Base-by-base conservation (phyloP, 106 monocot genomes). In the Dendrobium officinale region DNA sequence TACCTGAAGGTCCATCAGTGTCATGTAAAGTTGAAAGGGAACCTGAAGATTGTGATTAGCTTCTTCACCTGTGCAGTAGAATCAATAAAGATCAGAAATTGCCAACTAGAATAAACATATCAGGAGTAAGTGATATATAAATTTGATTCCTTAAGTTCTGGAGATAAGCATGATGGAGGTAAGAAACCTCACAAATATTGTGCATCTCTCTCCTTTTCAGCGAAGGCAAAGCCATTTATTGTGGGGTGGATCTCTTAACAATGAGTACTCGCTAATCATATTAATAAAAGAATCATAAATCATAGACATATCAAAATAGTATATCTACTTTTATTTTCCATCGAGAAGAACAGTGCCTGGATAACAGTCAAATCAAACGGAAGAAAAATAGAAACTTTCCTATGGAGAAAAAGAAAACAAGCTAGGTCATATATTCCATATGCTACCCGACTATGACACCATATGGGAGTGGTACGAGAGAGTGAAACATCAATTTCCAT, bases 1-100 rank as follows among this genome's bases (percentile, higher is more conserved):
- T 59, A 87, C 96, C 94, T 95, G 92, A 76, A 95, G 93, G 61
- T 95, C 92, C 92, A 95, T 95, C 91, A 95, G 80, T 8, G 95
- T 89, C 81, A 86, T 91, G 82, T 95, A 95, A 1, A 89, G 86
- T 55, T 95, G 93, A 33, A 95, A 86, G 2, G 95, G 95, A 41
- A 95, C 87, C 59, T 87, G 92, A 75, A 95, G 86, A 80, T 83
- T 89, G 66, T 93, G 85, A 95, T 89, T 7, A 89, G 13, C 86
- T 93, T 92, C 89, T 85, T 95, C 74, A 89, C 90, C 95, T 95
- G 86, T 9, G 2, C 27, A 41, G 0, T 16, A 20, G 51, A 41
- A 0, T 22, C 58, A 76, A 10, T 4, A 44, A 43, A 26, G 42
- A 22, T 18, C 13, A 70, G 33, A 9, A 56, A 15, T 58, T 56